Percentiles rank a stretch among this genome's conserved stretches.
phyloP scores from a whole-genome alignment of 2,329 filamentous ascomycete species.

The Arthrobotrys megalospora region DNA sequence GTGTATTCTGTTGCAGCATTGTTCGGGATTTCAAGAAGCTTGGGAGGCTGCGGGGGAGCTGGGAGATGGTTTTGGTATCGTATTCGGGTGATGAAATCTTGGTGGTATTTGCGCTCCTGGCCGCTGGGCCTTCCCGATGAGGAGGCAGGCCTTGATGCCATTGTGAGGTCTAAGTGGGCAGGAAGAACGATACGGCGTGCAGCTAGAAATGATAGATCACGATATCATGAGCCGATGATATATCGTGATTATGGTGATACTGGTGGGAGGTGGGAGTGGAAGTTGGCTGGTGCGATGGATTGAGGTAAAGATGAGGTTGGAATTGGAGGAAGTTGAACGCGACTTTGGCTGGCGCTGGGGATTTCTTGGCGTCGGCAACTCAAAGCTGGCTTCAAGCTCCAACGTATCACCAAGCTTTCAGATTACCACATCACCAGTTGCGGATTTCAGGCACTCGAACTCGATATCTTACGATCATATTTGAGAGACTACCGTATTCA shows the following conservation, averaged over 20 bases:
- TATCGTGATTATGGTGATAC: conserved; percentile 2
- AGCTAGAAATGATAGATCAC: not conserved
- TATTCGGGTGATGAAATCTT: conserved; percentile 97
- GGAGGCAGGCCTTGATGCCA: conserved; percentile 56
- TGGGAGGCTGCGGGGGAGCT: conserved; percentile 92
- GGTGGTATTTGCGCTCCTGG: conserved; percentile 73
- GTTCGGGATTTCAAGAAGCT: conserved; percentile 96
- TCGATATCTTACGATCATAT: conserved; percentile 11
- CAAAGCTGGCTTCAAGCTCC: conserved; percentile 62
- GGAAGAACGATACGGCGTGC: not conserved
- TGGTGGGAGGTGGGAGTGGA: conserved; percentile 10
- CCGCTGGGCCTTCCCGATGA: conserved; percentile 51
- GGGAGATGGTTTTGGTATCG: conserved; percentile 96
- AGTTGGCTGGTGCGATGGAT: conserved; percentile 16
- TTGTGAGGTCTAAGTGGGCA: conserved; percentile 21
- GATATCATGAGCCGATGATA: not conserved
- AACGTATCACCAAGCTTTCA: conserved; percentile 33
- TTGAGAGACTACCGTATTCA: not conserved
- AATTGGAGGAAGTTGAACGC: conserved; percentile 32
- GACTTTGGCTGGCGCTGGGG: conserved; percentile 47
- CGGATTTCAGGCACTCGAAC: conserved; percentile 6
- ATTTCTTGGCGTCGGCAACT: conserved; percentile 59
- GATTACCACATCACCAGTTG: conserved; percentile 24
- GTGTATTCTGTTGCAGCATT: conserved; percentile 93
- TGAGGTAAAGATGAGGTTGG: conserved; percentile 31